phyloP scores from a whole-genome alignment of 176 grass and related monocot species.

The Musa beccarii region DNA sequence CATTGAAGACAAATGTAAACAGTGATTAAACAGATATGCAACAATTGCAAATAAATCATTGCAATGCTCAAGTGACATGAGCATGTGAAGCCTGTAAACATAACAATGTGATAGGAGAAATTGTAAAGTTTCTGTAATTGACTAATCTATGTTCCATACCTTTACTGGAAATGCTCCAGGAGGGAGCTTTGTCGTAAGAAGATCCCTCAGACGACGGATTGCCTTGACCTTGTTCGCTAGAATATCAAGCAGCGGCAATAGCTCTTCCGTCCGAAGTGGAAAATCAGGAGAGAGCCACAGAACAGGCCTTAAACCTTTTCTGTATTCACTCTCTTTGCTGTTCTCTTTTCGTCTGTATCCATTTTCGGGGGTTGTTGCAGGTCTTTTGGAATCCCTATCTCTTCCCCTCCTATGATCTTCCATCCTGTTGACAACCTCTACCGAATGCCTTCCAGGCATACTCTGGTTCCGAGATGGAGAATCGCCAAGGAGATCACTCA shows the following conservation, averaged over 20 bases:
- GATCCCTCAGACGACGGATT: constrained; percentile 9
- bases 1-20: no score
- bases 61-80: not conserved
- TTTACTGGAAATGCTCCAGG: constrained; percentile 14
- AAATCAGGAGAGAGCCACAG: constrained; percentile 15
- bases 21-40: no score
- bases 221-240: constrained; percentile 20
- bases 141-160: not conserved
- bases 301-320: constrained; percentile 16
- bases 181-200: constrained; percentile 16
- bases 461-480: constrained; percentile 48
- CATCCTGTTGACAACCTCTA: constrained; percentile 38
- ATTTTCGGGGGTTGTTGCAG: constrained; percentile 16
- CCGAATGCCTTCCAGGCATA: constrained; percentile 60
- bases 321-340: constrained; percentile 35
- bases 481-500: constrained; percentile 48
- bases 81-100: not conserved
- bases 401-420: constrained; percentile 35
- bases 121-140: no score
- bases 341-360: not conserved
- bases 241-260: constrained; percentile 12
- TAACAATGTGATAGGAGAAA: not conserved
- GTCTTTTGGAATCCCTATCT: constrained; percentile 42
- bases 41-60: no score
- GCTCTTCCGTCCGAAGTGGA: constrained; percentile 6